These are phyloP conservation scores for Thermothielavioides terrestris DNA, from an alignment of 495 filamentous ascomycete genomes.

Conservation along the genomic window DNA sequence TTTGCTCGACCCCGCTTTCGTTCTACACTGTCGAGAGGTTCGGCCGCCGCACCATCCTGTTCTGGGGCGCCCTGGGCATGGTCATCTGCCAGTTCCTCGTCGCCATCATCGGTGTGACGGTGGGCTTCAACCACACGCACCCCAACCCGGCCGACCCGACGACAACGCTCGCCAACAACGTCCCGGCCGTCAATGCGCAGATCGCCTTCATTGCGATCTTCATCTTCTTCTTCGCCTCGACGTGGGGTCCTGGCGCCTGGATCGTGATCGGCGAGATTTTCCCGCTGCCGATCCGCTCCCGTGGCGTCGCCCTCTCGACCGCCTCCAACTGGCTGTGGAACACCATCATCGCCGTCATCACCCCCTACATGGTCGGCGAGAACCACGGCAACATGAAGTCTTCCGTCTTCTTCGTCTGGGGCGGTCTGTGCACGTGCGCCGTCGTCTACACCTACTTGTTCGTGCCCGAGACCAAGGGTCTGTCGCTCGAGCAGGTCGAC, in stretches of 20 bases:
- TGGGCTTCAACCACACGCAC: slow-evolving; percentile 36
- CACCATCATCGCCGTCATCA: slow-evolving; percentile 63
- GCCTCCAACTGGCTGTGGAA: slow-evolving; percentile 89
- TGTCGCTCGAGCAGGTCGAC: slow-evolving; percentile 83
- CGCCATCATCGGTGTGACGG: slow-evolving; percentile 61
- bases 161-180: slow-evolving; percentile 40
- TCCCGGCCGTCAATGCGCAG: slow-evolving; percentile 53
- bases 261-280: slow-evolving; percentile 83
- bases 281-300: slow-evolving; percentile 73
- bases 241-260: slow-evolving; percentile 76
- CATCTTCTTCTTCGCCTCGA: slow-evolving; percentile 74
- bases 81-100: slow-evolving; percentile 78
- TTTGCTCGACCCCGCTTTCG: slow-evolving; percentile 68
- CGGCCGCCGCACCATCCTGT: slow-evolving; percentile 74
- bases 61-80: slow-evolving; percentile 75
- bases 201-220: slow-evolving; percentile 76
- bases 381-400: slow-evolving; percentile 57
- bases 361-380: slow-evolving; percentile 66
- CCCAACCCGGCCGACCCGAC: slow-evolving; percentile 6
- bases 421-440: slow-evolving; percentile 54
- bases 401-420: slow-evolving; percentile 77
- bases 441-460: slow-evolving; percentile 71
- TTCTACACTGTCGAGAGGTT: slow-evolving; percentile 76
- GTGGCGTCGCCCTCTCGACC: slow-evolving; percentile 71
- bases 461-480: slow-evolving; percentile 78